Evolutionary conservation across 495 filamentous ascomycete genomes (phyloP).

Genomic region (Podospora australis): DNA sequence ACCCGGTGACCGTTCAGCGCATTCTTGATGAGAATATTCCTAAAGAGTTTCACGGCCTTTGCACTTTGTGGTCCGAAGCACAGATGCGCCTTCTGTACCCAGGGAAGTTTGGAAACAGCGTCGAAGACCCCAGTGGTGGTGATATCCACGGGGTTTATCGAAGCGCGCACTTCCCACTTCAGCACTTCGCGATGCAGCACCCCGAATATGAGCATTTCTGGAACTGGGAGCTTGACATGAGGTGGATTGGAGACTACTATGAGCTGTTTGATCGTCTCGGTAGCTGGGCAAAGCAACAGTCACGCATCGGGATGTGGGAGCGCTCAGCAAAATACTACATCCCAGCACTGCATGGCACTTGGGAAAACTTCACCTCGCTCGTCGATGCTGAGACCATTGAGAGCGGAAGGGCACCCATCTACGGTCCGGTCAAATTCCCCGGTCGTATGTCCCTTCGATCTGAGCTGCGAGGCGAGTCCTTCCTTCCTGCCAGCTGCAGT

Average conservation of each 20-base stretch:
- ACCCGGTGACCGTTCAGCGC: constrained; percentile 46
- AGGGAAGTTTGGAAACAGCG: constrained; percentile 60
- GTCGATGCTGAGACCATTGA: constrained; percentile 40
- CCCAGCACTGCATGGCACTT: constrained; percentile 74
- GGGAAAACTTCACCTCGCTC: constrained; percentile 70
- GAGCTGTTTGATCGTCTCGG: constrained; percentile 74
- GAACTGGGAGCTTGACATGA: constrained; percentile 98
- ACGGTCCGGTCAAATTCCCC: constrained; percentile 67
- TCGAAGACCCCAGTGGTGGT: constrained; percentile 49
- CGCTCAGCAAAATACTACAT: constrained; percentile 86
- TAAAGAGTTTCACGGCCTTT: constrained; percentile 78
- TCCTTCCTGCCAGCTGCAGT: constrained; percentile 47
- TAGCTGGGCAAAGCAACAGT: constrained; percentile 70
- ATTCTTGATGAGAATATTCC: constrained; percentile 70
- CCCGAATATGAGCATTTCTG: constrained; percentile 91
- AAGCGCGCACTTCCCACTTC: constrained; percentile 81
- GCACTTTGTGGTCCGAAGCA: constrained; percentile 84
- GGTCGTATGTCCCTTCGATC: constrained; percentile 51
- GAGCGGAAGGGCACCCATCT: constrained; percentile 60
- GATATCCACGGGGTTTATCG: constrained; percentile 89
- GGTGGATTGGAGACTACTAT: constrained; percentile 91
- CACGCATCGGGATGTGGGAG: constrained; percentile 84
- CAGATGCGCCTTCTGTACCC: constrained; percentile 87
- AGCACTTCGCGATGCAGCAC: constrained; percentile 84
- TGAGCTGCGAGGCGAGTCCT: constrained; percentile 55